These are phyloP conservation scores for Coccomyxa sp. DNA, from an alignment of 139 green algal genomes.

Conservation along the genomic window DNA sequence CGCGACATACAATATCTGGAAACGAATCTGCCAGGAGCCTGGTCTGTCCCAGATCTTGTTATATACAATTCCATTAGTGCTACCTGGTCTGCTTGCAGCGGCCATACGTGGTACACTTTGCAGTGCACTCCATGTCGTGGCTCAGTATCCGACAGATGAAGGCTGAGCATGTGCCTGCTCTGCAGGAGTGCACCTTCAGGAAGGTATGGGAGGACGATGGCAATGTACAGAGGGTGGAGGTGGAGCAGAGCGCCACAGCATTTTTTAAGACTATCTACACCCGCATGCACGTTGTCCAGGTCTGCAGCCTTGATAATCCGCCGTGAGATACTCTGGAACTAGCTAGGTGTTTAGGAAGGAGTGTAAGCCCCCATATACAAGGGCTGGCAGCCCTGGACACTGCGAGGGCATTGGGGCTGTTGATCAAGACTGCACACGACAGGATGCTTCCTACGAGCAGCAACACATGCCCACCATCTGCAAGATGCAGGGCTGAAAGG, in stretches of 20 bases:
- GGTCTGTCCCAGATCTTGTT: background rate
- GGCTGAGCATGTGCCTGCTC: background rate
- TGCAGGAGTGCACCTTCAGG: constrained; percentile 4
- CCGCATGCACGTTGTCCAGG: background rate
- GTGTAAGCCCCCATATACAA: no score
- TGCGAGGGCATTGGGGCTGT: no score
- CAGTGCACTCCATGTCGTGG: background rate
- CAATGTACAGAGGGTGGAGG: background rate
- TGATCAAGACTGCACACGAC: no score
- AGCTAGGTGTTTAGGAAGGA: no score
- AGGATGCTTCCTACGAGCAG: background rate
- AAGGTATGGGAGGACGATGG: constrained; percentile 3
- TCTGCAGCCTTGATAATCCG: background rate
- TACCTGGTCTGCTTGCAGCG: background rate
- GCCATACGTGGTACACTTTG: background rate
- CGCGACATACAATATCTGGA: background rate
- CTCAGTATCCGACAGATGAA: background rate
- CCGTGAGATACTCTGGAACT: no score
- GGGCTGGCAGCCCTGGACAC: no score
- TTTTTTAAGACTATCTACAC: constrained; percentile 1
- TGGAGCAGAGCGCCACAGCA: background rate
- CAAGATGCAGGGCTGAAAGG: background rate
- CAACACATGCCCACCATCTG: background rate
- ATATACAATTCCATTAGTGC: background rate
- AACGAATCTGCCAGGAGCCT: background rate